phyloP scores from a whole-genome alignment of 2,329 filamentous ascomycete genomes.

The Beauveria bassiana region DNA sequence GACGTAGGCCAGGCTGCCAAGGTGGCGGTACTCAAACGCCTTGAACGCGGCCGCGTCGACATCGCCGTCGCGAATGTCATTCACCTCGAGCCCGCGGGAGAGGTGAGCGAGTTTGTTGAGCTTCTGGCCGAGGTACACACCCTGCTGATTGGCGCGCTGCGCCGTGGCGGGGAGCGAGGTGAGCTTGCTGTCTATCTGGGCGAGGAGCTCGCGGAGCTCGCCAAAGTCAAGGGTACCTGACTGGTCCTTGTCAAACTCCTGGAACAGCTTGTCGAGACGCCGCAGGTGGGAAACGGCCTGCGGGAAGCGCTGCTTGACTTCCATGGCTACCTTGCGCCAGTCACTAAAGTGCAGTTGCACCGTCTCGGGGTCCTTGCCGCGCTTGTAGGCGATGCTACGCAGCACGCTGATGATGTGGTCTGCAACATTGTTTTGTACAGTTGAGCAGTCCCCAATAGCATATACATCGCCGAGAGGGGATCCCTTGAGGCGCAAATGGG shows the following conservation, averaged over 20 bases:
- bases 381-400: slow-evolving; percentile 83
- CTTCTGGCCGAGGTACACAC: slow-evolving; percentile 84
- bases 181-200: slow-evolving; percentile 89
- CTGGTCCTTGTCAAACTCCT: slow-evolving; percentile 86
- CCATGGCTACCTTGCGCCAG: slow-evolving; percentile 77
- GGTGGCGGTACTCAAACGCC: slow-evolving; percentile 87
- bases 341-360: slow-evolving; percentile 79
- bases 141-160: slow-evolving; percentile 93
- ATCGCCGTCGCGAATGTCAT: slow-evolving; percentile 81
- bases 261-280: slow-evolving; percentile 84
- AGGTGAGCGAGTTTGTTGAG: slow-evolving; percentile 84
- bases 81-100: slow-evolving; percentile 65
- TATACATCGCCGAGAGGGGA: slow-evolving; percentile 92
- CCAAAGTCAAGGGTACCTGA: slow-evolving; percentile 90
- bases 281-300: slow-evolving; percentile 82
- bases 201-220: slow-evolving; percentile 80
- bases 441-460: slow-evolving; percentile 90
- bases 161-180: slow-evolving; percentile 92
- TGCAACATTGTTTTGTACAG: slow-evolving; percentile 94
- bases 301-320: slow-evolving; percentile 83
- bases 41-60: slow-evolving; percentile 88
- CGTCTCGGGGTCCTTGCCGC: slow-evolving; percentile 81
- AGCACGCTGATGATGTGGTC: slow-evolving; percentile 88
- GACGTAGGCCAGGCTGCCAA: slow-evolving; percentile 88
- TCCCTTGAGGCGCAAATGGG: slow-evolving; percentile 82